phyloP scores from a whole-genome alignment of 2,329 filamentous ascomycete species.

The Curvularia spicifera region DNA sequence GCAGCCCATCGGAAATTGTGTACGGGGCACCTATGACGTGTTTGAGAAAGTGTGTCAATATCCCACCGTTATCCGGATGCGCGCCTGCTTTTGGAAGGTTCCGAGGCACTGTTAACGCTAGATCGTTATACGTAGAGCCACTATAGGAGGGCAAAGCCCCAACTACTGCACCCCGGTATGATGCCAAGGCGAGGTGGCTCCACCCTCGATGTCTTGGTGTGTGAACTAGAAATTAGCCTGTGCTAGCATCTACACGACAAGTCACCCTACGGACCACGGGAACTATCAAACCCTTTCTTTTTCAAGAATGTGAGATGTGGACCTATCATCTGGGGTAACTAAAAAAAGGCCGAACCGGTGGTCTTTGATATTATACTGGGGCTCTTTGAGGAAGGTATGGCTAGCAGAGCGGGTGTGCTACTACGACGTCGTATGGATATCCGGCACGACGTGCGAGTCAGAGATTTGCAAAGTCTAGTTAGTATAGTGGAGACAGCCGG shows the following conservation, averaged over 20 bases:
- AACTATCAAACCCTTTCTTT: background rate
- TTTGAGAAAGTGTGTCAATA: background rate
- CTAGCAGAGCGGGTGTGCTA: background rate
- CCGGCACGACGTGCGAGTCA: background rate
- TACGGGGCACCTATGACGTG: background rate
- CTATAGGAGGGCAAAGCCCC: background rate
- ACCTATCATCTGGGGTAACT: background rate
- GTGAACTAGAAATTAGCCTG: slow-evolving; percentile 3
- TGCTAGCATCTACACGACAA: background rate
- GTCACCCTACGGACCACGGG: background rate
- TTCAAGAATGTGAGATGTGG: background rate
- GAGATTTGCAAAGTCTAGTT: background rate
- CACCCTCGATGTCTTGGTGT: background rate
- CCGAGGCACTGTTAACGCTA: background rate
- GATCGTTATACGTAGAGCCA: background rate
- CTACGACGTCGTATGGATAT: background rate
- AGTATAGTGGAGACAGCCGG: background rate
- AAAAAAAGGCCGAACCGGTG: background rate
- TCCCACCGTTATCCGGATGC: background rate
- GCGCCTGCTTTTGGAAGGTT: slow-evolving; percentile 4
- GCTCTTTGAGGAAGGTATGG: background rate
- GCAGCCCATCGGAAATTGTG: background rate
- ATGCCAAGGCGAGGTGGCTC: background rate
- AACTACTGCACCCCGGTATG: background rate
- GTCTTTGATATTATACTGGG: background rate